Evolutionary conservation across 208 protist genomes (phyloP).

Genomic region (Phytomonas sp.): DNA sequence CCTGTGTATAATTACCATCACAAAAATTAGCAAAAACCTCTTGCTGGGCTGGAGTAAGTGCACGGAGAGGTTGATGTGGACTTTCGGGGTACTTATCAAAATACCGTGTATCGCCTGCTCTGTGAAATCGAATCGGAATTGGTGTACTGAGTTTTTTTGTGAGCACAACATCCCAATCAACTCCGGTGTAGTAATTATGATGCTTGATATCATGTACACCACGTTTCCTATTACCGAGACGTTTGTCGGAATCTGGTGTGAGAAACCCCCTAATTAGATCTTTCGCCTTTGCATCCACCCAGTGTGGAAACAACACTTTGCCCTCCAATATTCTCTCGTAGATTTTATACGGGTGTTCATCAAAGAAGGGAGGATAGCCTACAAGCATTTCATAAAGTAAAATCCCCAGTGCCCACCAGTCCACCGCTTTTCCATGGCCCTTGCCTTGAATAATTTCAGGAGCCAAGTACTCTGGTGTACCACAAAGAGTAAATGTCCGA

Average conservation of each 20-base stretch:
- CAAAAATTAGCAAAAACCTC: conserved; percentile 86
- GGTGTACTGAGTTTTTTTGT: conserved; percentile 71
- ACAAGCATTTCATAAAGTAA: conserved; percentile 88
- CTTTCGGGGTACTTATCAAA: conserved; percentile 90
- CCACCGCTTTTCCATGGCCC: conserved; percentile 73
- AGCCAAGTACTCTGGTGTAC: conserved; percentile 82
- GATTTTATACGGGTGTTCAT: conserved; percentile 88
- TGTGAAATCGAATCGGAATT: conserved; percentile 72
- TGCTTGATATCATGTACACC: conserved; percentile 93
- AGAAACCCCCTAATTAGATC: conserved; percentile 84
- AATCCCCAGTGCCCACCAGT: conserved; percentile 89
- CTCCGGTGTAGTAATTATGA: conserved; percentile 93
- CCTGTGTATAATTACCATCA: conserved; percentile 59
- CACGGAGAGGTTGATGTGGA: conserved; percentile 57
- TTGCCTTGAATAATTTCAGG: conserved; percentile 85
- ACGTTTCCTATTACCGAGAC: conserved; percentile 82
- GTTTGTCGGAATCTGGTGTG: conserved; percentile 70
- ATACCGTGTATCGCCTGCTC: conserved; percentile 80
- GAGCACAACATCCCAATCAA: conserved; percentile 91
- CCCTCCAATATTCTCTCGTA: conserved; percentile 88
- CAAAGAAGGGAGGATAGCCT: conserved; percentile 87
- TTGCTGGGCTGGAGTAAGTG: conserved; percentile 71
- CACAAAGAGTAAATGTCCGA: conserved; percentile 77
- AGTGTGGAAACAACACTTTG: conserved; percentile 76
- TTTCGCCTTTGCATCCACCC: conserved; percentile 69